Conservation (phyloP, 78 protist genomes). For the Dictyostelium discoideum region dicty_2.7 NC_007090.3:417001-417500, state of each 20-base stretch:
- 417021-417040: no score
- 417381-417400: neutral
- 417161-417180: neutral
- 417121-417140: neutral
- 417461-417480: neutral
- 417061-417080: neutral
- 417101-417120: neutral
- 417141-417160: neutral
- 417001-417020: no score
- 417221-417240: neutral
- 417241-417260: slow-evolving; percentile 1
- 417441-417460: neutral
- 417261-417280: neutral
- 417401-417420: neutral
- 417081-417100: neutral
- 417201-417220: neutral
- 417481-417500: neutral
- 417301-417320: neutral
- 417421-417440: neutral
- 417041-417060: neutral
- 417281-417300: neutral
- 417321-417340: slow-evolving; percentile 8
- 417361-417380: neutral
- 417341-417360: neutral
- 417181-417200: neutral